These are phyloP conservation scores for Mycena vulgaris DNA, from an alignment of 768 basidiomycete species.

Conservation along the genomic window DNA sequence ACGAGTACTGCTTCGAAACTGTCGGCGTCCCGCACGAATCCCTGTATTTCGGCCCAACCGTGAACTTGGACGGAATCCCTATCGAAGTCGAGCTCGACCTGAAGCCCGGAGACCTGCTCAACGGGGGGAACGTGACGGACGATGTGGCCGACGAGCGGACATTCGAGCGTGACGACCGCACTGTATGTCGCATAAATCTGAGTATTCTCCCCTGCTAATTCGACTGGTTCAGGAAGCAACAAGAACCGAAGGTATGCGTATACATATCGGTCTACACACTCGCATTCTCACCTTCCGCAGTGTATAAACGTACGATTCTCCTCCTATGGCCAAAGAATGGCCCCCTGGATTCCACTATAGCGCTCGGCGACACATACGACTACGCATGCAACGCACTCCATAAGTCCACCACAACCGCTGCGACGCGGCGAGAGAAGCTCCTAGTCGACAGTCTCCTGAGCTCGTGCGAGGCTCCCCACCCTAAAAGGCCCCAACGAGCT, in stretches of 20 bases:
- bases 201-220: not conserved
- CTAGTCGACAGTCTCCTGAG: not conserved
- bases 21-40: not conserved
- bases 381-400: too few species aligned
- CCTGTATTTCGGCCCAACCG: not conserved
- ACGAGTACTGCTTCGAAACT: too few species aligned
- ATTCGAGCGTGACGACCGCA: constrained; percentile 14
- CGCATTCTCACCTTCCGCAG: too few species aligned
- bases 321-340: constrained; percentile 24
- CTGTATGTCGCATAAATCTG: not conserved
- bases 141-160: not conserved
- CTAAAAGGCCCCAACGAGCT: not conserved
- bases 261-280: too few species aligned
- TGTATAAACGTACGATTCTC: constrained; percentile 24
- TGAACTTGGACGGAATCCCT: constrained; percentile 22
- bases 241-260: constrained; percentile 10
- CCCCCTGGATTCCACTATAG: not conserved
- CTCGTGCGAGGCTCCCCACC: not conserved
- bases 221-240: not conserved
- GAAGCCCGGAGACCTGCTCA: constrained; percentile 6
- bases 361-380: constrained; percentile 27
- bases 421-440: constrained; percentile 22
- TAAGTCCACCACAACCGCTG: constrained; percentile 1
- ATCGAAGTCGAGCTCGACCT: not conserved
- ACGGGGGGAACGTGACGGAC: constrained; percentile 13